These are phyloP conservation scores for Sporothrix euskadiensis DNA, from an alignment of 2,329 filamentous ascomycete species.

Conservation along the genomic window DNA sequence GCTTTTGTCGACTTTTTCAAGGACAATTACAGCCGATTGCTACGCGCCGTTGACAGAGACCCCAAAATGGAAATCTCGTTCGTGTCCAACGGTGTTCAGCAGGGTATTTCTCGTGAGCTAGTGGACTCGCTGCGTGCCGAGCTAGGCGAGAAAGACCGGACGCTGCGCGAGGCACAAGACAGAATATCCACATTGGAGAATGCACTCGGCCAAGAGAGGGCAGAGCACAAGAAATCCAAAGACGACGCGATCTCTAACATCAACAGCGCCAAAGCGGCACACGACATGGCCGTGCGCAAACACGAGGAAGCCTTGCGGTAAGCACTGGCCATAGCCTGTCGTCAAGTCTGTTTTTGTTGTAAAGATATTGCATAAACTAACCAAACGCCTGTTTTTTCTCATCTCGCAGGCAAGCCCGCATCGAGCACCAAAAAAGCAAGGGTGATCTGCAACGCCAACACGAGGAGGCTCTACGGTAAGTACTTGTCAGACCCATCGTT, in stretches of 20 bases:
- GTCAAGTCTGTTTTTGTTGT: not conserved
- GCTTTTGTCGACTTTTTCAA: constrained; percentile 93
- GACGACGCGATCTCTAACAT: constrained; percentile 58
- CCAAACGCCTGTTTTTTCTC: not conserved
- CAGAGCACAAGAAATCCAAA: constrained; percentile 67
- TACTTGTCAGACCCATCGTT: too few relatives aligned
- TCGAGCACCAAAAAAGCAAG: too few relatives aligned
- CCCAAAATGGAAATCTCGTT: constrained; percentile 84
- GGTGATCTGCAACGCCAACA: too few relatives aligned
- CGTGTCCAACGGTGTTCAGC: constrained; percentile 74
- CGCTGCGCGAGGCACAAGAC: constrained; percentile 51
- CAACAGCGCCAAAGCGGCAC: constrained; percentile 41
- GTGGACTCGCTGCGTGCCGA: constrained; percentile 82
- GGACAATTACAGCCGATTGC: constrained; percentile 86
- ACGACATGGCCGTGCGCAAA: constrained; percentile 53
- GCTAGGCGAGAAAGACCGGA: constrained; percentile 67
- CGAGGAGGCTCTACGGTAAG: too few relatives aligned
- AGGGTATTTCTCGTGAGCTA: constrained; percentile 89
- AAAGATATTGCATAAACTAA: not conserved
- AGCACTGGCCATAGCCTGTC: not conserved
- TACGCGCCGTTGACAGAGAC: constrained; percentile 84
- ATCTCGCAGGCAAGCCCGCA: too few relatives aligned
- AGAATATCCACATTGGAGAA: constrained; percentile 51
- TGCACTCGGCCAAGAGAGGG: constrained; percentile 70
- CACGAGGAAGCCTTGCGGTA: constrained; percentile 64